Evolutionary conservation across 352 stramenopile species (phyloP).

Genomic region (Phytophthora nicotianae): DNA sequence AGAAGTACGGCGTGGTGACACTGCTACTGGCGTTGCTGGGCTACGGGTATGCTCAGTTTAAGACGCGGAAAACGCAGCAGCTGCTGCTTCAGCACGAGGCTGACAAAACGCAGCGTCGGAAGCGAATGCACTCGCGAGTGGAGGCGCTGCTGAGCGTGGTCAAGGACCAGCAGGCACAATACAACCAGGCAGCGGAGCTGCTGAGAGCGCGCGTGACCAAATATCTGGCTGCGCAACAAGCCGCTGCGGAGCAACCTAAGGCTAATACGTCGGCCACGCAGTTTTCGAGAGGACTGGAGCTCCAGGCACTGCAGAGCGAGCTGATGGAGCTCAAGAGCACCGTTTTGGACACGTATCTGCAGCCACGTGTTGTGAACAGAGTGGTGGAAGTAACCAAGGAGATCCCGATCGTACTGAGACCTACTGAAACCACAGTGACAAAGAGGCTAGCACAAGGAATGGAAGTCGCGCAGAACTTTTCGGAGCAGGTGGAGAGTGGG

Average conservation of each 20-base stretch:
- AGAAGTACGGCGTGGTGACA: constrained; percentile 42
- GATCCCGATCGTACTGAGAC: constrained; percentile 23
- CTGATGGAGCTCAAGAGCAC: constrained; percentile 43
- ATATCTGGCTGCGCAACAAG: constrained; percentile 29
- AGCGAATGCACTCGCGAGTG: constrained; percentile 28
- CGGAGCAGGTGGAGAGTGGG: not conserved
- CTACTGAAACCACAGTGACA: constrained; percentile 6
- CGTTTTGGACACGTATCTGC: constrained; percentile 39
- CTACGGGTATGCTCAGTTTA: constrained; percentile 41
- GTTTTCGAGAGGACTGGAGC: constrained; percentile 29
- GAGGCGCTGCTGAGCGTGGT: constrained; percentile 41
- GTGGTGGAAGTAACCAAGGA: constrained; percentile 18
- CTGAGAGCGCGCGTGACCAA: constrained; percentile 31
- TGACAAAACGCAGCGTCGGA: constrained; percentile 27
- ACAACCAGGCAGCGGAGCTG: constrained; percentile 41
- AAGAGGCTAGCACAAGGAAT: constrained; percentile 7
- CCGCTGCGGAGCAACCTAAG: constrained; percentile 9
- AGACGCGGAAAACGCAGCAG: constrained; percentile 33
- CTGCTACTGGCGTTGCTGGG: constrained; percentile 40
- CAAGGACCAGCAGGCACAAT: constrained; percentile 50
- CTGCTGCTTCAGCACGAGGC: constrained; percentile 28
- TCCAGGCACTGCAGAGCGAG: constrained; percentile 40
- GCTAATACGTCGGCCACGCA: constrained; percentile 4
- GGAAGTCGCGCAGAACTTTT: not conserved
- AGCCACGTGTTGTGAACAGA: constrained; percentile 21